Evolutionary conservation across 148 eudicot species (phyloP), one percentile per base, ranked within the genome.

Genomic region (Rhododendron molle): DNA sequence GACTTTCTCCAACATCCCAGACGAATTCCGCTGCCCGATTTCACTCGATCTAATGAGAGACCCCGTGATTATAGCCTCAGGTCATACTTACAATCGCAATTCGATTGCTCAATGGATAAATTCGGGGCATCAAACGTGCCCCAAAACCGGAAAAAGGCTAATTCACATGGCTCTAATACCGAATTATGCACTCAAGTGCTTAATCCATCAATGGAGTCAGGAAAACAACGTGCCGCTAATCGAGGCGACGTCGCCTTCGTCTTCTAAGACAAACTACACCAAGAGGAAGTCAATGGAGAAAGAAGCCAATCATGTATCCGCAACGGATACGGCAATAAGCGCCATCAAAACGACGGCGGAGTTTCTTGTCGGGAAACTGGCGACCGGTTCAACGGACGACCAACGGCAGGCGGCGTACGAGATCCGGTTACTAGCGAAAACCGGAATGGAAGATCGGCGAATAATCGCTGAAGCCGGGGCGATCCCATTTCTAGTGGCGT

Each of bases 1-100:
- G 2, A 82, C 81, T 40, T 62, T 86, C 26, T 82, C 86, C 79
- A 89, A 90, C 69, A 67, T 90, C 16, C 95, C 95, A 1, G 91
- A 91, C 86, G 93, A 91, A 73, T 94, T 88, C 26, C 88, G 94
- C 30, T 94, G 96, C 87, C 96, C 94, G 20, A 91, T 94, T 83
- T 89, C 96, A 60, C 90, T 90, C 3, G 93, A 92, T 74, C 58
- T 94, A 84, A 92, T 94, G 95, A 83, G 87, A 36, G 95, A 94
- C 32, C 94, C 96, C 2, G 96, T 92, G 20, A 91, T 90, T 34
- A 86, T 93, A 69, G 90, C 96, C 67, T 89, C 96, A 0, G 94
- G 96, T 47, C 94, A 94, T 78, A 92, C 96, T 4, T 93, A 93
- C 34, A 94, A 93, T 72, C 89, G 92, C 13, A 74, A 82, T 34